Base-by-base conservation (phyloP, 1,139 yeast species). In the Hemisphaericaspora xylofermentans region DNA sequence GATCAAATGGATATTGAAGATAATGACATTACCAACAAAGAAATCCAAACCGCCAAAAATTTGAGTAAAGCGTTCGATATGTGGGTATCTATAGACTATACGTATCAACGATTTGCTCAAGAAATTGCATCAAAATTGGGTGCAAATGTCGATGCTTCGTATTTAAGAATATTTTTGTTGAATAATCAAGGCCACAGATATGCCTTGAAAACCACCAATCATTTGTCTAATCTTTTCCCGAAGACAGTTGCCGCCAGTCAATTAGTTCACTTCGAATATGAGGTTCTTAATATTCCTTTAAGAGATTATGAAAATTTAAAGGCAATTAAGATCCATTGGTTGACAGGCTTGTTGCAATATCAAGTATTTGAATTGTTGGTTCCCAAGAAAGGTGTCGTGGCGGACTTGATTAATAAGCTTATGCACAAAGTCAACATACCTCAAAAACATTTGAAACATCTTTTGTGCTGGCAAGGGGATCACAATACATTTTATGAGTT, bases 281-380 rank as follows among this genome's bases (percentile, higher is more conserved):
- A 91, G 54, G 64, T 85, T 1, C 72, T 94, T 53, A 84, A 80
- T 33, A 82, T 89, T 37, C 80, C 91, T 6, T 66, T 93, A 45
- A 74, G 69, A 29, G 95, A 89, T 47, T 76, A 84, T 52, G 98
- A 94, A 60, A 80, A 77, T 49, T 78, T 88, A 80, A 78, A 80
- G 46, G 63, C 79, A 7, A 64, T 91, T 30, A 78, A 75, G 44
- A 68, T 85, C 21, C 71, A 71, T 45, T 85, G 91, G 89, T 62
- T 84, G 22, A 75, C 76, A 2, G 74, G 74, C 40, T 74, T 84
- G 35, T 70, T 82, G 42, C 84, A 82, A 50, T 86, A 75, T 51
- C 91, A 84, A 47, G 72, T 74, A 35, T 78, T 76, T 54, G 95
- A 88, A 42, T 73, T 89, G 40, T 72, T 85, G 48, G 78, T 89